Evolutionary conservation across 1,284 basidiomycete species (phyloP).

Genomic region (Veloporphyrellus conicus): DNA sequence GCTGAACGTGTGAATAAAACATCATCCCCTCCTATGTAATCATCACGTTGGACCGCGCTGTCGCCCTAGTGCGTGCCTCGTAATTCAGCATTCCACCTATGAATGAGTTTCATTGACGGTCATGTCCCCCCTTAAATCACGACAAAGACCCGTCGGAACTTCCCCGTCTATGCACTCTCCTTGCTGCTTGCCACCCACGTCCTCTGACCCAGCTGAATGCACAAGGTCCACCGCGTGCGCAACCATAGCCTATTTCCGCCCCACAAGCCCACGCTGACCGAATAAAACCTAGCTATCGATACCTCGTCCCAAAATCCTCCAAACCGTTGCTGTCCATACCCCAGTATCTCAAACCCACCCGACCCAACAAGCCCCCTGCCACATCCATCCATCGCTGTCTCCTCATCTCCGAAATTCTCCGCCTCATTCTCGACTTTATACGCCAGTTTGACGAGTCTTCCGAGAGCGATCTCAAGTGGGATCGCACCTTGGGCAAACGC

Average conservation of each 20-base stretch:
- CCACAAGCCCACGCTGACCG: conserved; percentile 3
- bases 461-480: conserved; percentile 17
- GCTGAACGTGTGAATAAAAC: no score
- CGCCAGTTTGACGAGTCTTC: conserved; percentile 20
- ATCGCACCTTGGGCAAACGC: conserved; percentile 18
- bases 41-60: no score
- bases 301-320: not conserved
- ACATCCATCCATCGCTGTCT: conserved; percentile 23
- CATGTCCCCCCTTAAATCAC: conserved; percentile 4
- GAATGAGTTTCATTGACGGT: not conserved
- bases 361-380: not conserved
- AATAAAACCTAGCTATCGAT: not conserved
- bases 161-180: not conserved
- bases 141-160: not conserved
- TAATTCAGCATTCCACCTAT: not conserved
- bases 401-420: conserved; percentile 23
- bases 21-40: no score
- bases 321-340: conserved; percentile 4
- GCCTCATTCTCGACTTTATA: conserved; percentile 23
- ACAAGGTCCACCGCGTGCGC: conserved; percentile 5
- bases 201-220: not conserved
- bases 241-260: not conserved
- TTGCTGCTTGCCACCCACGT: not conserved
- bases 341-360: not conserved
- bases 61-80: no score